These are phyloP conservation scores for Mimosa bimucronata DNA, from an alignment of 306 rosid genomes.

Conservation along the genomic window DNA sequence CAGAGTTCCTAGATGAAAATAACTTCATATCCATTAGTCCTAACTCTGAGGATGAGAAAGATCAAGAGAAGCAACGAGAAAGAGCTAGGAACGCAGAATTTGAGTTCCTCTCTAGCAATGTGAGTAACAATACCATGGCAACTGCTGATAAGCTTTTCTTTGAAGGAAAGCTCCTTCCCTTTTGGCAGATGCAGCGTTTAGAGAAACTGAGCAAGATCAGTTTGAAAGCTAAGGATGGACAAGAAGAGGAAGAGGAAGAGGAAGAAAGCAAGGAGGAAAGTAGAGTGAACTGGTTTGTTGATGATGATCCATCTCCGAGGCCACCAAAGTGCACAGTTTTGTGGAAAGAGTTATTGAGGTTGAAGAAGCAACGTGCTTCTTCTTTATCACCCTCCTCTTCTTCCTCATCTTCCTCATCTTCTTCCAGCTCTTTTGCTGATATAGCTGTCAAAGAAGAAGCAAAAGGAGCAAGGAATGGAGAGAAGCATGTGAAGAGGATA, in stretches of 20 bases:
- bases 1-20: conserved; percentile 84
- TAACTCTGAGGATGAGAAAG: conserved; percentile 47
- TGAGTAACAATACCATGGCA: conserved; percentile 58
- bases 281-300: conserved; percentile 89
- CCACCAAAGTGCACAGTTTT: conserved; percentile 97
- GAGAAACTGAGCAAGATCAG: conserved; percentile 82
- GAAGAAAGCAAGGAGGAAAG: conserved; percentile 54
- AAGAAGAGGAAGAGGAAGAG: conserved; percentile 42
- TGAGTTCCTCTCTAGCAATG: conserved; percentile 82
- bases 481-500: conserved; percentile 67
- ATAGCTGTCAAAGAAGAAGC: conserved; percentile 61
- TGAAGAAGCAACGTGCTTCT: conserved; percentile 94
- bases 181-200: conserved; percentile 80
- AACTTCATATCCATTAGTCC: conserved; percentile 90
- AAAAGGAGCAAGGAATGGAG: conserved; percentile 53
- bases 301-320: conserved; percentile 98
- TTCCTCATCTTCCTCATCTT: conserved; percentile 84
- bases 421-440: conserved; percentile 75
- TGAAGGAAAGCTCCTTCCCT: conserved; percentile 96
- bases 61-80: conserved; percentile 47
- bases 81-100: conserved; percentile 66
- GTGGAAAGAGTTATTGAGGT: conserved; percentile 94
- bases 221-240: conserved; percentile 53
- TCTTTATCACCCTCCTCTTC: conserved; percentile 84
- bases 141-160: conserved; percentile 96